Evolutionary conservation across 2,329 filamentous ascomycete genomes (phyloP), one percentile per base, ranked within the genome.

Genomic region (Fusarium nisikadoi): DNA sequence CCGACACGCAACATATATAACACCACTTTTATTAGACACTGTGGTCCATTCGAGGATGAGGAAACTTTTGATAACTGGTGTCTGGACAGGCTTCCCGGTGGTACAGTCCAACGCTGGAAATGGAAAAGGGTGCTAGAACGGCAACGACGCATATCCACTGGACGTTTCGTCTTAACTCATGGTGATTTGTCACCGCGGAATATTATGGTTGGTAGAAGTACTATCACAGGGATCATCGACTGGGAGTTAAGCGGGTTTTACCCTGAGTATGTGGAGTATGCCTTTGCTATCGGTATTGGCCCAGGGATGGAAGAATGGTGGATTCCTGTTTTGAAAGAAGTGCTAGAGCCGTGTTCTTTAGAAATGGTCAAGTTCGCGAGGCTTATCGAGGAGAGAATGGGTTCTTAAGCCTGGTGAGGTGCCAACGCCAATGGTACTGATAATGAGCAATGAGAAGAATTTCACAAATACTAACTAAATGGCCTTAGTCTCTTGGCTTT

Each of bases 231-330:
- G 3, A 66, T 66, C 1, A 39, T 66, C 17, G 59, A 66, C 13
- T 63, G 59, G 63, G 63, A 66, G 27, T 2, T 49, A 6, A 50
- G 57, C 3, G 63, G 63, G 5, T 66, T 62, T 9, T 66, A 62
- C 35, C 63, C 63, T 0, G 58, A 62, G 8, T 57, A 57, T 17
- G 45, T 50, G 27, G 63, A 66, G 3, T 57, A 66, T 3, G 61
- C 61, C 1, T 4, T 59, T 8, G 43, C 54, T 4, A 1, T 63
- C 7, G 38, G 25, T 0, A 5, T 63, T 59, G 54, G 42, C 1
- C 29, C 45, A 2, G 43, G 45, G 9, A 63, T 59, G 2, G 61
- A 63, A 0, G 36, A 63, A 1, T 63, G 61, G 61, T 59, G 61
- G 61, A 6, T 6, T 1, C 33, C 61, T 12, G 45, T 59, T 0